Evolutionary conservation across 768 basidiomycete species (phyloP).

Genomic region (Auricularia cornea): DNA sequence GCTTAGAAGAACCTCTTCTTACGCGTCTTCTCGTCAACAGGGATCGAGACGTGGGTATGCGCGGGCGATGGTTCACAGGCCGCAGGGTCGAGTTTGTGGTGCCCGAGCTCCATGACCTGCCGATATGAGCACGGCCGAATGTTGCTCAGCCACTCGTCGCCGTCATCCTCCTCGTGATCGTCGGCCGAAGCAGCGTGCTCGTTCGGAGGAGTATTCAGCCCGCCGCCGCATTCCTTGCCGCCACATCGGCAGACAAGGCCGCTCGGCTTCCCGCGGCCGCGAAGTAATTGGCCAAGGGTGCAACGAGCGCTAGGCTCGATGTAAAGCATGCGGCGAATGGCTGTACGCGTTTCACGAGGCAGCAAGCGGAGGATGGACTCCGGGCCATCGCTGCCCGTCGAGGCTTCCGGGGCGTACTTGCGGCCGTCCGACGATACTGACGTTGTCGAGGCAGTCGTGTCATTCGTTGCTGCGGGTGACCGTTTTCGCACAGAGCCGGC

Average conservation of each 20-base stretch:
- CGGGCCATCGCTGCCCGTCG: conserved; percentile 58
- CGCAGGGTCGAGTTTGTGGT: neutral
- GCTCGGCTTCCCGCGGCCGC: conserved; percentile 66
- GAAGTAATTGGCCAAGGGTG: conserved; percentile 85
- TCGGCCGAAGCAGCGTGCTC: conserved; percentile 25
- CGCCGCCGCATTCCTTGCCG: conserved; percentile 30
- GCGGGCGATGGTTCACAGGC: conserved; percentile 30
- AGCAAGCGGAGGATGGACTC: conserved; percentile 96
- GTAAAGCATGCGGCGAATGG: conserved; percentile 87
- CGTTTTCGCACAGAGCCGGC: neutral
- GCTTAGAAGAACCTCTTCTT: conserved; percentile 69
- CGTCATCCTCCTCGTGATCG: conserved; percentile 66
- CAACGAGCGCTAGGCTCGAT: conserved; percentile 84
- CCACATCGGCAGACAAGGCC: conserved; percentile 77
- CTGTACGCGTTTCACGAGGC: conserved; percentile 85
- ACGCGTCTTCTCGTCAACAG: conserved; percentile 60
- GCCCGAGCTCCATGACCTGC: neutral
- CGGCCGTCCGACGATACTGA: conserved; percentile 29
- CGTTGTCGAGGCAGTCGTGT: conserved; percentile 21
- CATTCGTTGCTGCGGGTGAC: conserved; percentile 4
- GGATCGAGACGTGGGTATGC: conserved; percentile 69
- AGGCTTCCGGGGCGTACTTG: conserved; percentile 32
- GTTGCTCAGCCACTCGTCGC: conserved; percentile 80
- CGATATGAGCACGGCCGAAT: conserved; percentile 56
- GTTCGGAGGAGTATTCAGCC: conserved; percentile 33